Base-by-base conservation (phyloP, 805 yeast genomes). In the Spathaspora sp. region DNA sequence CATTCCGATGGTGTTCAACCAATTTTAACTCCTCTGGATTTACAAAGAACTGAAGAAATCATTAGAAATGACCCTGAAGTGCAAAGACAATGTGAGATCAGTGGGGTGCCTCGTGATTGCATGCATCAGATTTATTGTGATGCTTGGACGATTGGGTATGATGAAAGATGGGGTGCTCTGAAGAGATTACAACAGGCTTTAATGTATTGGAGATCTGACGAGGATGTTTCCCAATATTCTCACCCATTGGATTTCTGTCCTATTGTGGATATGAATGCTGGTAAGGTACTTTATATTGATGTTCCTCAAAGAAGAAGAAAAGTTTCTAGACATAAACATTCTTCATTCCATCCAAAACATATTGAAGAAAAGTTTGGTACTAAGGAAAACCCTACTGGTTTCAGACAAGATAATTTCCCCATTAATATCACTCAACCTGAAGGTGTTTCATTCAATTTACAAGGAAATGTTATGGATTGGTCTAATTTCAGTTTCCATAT, bases 171-270 rank as follows among this genome's bases (percentile, higher is more conserved):
- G 87, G 93, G 93, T 44, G 80, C 86, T 45, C 76, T 82, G 47
- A 78, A 81, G 66, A 78, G 94, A 70, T 77, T 87, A 55, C 93
- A 87, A 69, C 94, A 87, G 69, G 92, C 92, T 42, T 77, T 87
- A 67, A 78, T 87, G 78, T 87, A 85, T 75, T 87, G 85, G 79
- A 79, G 91, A 73, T 74, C 82, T 12, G 74, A 83, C 63, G 90
- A 84, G 69, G 89, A 87, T 64, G 94, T 86, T 67, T 85, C 90
- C 44, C 86, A 82, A 65, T 82, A 82, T 68, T 80, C 87, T 26
- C 87, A 82, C 66, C 92, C 94, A 28, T 78, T 87, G 60, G 93
- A 87, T 67, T 87, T 87, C 75, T 82, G 91, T 60, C 94, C 94
- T 54, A 86, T 87, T 63, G 85, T 87, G 55, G 94, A 87, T 68